Evolutionary conservation across 2,329 filamentous ascomycete species (phyloP), one percentile per base, ranked within the genome.

Genomic region (Penicillium nordicum): DNA sequence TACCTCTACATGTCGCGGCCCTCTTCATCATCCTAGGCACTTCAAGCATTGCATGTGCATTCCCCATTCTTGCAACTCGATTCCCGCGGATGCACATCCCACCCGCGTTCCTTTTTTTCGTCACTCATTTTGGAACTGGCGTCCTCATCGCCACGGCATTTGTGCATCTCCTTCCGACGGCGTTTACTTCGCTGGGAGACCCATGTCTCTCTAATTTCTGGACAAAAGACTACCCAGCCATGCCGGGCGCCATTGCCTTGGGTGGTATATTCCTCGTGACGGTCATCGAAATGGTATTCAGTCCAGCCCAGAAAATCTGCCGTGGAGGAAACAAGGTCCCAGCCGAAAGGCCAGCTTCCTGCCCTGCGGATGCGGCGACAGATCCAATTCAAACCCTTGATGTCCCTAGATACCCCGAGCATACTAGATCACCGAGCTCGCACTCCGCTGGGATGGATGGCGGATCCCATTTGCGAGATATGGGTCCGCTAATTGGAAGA

Each of bases 141-240:
- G 90, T 94, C 21, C 79, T 94, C n/a, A 87, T 94, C 59, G 89
- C 90, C 11, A 94, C 90, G 1, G 89, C 90, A 53, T 94, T 94
- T 67, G 89, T 93, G 27, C 89, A 93, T 75, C 79, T 88, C 12
- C 80, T 88, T 4, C 86, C 84, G 52, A 89, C 84, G 27, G 86
- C 87, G 0, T 89, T 89, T 40, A 64, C 61, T 12, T 64, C 66
- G 1, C 55, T 70, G 25, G 57, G 64, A 27, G 56, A 69, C 65
- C 86, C 86, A 42, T 89, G 87, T 66, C 68, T 80, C 23, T 74
- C 76, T 0, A 58, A 65, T 25, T 79, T 79, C 62, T 79, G 78
- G 75, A 78, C 72, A 30, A 65, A 72, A 1, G 70, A 76, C 46
- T 80, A 79, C 58, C 74, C 76, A 9, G 75, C 78, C 7, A 79